Percentiles rank a stretch among this genome's conserved stretches.
These are phyloP conservation scores for Saccharomycopsis babjevae DNA, from an alignment of 805 yeast species.

Conservation along the genomic window DNA sequence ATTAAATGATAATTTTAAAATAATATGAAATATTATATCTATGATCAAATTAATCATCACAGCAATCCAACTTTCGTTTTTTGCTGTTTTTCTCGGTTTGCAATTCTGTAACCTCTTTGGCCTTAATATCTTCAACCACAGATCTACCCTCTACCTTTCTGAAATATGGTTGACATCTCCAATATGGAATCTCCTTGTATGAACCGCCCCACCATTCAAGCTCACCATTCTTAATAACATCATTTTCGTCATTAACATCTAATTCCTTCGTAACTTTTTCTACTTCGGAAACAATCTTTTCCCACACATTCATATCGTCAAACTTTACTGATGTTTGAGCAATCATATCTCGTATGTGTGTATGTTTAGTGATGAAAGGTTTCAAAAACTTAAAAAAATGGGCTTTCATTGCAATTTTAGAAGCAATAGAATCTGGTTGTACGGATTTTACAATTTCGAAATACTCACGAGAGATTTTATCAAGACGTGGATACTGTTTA, in stretches of 20 bases:
- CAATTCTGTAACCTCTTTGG: background rate
- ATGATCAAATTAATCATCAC: background rate
- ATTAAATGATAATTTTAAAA: background rate
- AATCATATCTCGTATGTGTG: slow-evolving; percentile 65
- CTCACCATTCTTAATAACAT: slow-evolving; percentile 48
- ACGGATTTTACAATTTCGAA: slow-evolving; percentile 61
- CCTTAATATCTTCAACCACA: slow-evolving; percentile 4
- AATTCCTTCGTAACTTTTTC: slow-evolving; percentile 55
- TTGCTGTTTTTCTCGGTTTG: background rate
- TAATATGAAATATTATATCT: background rate
- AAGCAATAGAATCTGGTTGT: slow-evolving; percentile 48
- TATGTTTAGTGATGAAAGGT: slow-evolving; percentile 67
- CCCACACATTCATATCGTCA: slow-evolving; percentile 39
- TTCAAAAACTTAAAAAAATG: slow-evolving; percentile 82
- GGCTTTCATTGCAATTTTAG: slow-evolving; percentile 77
- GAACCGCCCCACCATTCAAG: slow-evolving; percentile 18
- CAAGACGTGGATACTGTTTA: slow-evolving; percentile 76
- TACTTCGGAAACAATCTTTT: slow-evolving; percentile 49
- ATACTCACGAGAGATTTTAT: slow-evolving; percentile 72
- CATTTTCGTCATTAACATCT: slow-evolving; percentile 43
- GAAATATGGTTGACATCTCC: slow-evolving; percentile 96
- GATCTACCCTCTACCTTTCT: slow-evolving; percentile 70
- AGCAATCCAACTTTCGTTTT: background rate
- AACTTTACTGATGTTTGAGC: slow-evolving; percentile 32
- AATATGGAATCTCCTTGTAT: slow-evolving; percentile 76